Evolutionary conservation across 176 grass and related monocot genomes (phyloP).

Genomic region (Lolium multiflorum): DNA sequence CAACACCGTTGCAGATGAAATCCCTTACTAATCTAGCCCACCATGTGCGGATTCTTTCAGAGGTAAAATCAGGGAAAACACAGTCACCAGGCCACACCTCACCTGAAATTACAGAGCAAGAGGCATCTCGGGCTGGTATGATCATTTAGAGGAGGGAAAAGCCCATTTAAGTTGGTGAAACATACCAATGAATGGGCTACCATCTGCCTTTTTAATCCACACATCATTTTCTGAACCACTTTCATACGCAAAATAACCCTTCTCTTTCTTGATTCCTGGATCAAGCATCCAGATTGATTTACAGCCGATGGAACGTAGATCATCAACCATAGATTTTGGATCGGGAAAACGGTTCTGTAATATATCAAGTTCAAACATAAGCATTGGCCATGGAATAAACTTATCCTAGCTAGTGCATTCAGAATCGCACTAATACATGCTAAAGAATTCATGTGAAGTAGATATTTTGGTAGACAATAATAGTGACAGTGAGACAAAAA

Average conservation of each 20-base stretch:
- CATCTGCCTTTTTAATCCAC: slow-evolving; percentile 81
- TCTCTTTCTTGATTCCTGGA: slow-evolving; percentile 87
- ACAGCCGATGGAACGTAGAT: slow-evolving; percentile 74
- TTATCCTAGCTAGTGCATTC: background rate
- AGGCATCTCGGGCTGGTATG: background rate
- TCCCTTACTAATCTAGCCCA: slow-evolving; percentile 85
- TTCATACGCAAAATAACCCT: slow-evolving; percentile 83
- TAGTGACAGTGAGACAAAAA: background rate
- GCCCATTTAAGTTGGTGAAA: slow-evolving; percentile 30
- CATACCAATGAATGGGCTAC: slow-evolving; percentile 70
- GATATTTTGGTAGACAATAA: background rate
- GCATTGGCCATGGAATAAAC: background rate
- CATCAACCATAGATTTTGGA: slow-evolving; percentile 81
- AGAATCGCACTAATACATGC: background rate
- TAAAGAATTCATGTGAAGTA: background rate
- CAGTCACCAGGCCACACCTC: slow-evolving; percentile 94
- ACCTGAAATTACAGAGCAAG: slow-evolving; percentile 55
- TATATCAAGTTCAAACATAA: background rate
- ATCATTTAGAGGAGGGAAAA: background rate
- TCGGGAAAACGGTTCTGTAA: slow-evolving; percentile 68
- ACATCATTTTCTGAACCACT: slow-evolving; percentile 78
- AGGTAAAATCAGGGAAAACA: slow-evolving; percentile 94
- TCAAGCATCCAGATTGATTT: slow-evolving; percentile 99
- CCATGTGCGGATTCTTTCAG: slow-evolving; percentile 74
- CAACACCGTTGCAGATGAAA: slow-evolving; percentile 84